Evolutionary conservation across 176 grass and related monocot species (phyloP).

Genomic region (Alopecurus myosuroides): DNA sequence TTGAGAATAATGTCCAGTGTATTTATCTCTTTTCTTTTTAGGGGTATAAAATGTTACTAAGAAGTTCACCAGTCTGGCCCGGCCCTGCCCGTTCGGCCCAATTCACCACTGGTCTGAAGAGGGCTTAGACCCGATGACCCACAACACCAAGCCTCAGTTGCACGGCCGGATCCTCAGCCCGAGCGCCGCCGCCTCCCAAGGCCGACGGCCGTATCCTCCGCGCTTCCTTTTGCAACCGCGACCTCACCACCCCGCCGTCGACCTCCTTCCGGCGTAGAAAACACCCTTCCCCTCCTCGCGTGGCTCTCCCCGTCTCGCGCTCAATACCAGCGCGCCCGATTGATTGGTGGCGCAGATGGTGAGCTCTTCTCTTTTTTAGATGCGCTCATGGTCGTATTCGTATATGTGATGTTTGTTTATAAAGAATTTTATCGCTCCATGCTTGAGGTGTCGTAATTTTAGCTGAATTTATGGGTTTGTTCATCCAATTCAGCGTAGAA

Average conservation of each 20-base stretch:
- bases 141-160: background rate
- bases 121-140: background rate
- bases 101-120: background rate
- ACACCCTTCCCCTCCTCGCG: background rate
- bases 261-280: background rate
- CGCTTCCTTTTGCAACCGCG: background rate
- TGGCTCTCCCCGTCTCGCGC: background rate
- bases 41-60: too few relatives aligned
- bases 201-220: background rate
- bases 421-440: too few relatives aligned
- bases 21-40: too few relatives aligned
- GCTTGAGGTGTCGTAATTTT: background rate
- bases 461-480: background rate
- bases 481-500: background rate
- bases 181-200: background rate
- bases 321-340: background rate
- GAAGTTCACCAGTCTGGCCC: background rate
- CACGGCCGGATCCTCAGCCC: background rate
- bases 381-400: background rate
- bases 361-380: background rate
- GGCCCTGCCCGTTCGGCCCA: background rate
- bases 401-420: background rate
- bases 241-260: background rate
- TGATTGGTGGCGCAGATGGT: conserved; percentile 21
- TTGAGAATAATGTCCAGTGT: too few relatives aligned